Base-by-base conservation (phyloP, 192 early-diverging fungal genomes). In the Umbelopsis ramanniana region DNA sequence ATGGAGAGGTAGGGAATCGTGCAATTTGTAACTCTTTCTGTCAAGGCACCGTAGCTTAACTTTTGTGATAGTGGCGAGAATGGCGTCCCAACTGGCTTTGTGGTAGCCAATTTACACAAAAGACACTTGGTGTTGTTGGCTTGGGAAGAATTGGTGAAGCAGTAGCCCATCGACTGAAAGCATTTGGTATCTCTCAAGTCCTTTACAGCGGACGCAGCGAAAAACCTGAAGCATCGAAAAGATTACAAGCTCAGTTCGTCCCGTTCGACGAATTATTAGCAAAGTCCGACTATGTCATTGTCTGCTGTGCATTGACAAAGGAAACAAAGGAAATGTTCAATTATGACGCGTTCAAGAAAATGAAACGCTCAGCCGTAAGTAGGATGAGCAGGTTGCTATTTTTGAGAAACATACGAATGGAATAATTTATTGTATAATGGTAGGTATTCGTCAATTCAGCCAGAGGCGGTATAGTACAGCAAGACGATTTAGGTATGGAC, bases 71-170 rank as follows among this genome's bases (percentile, higher is more conserved):
- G 48, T 93, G 92, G 92, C 71, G 76, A 40, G 73, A 75, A 19
- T 93, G 91, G 91, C 74, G 81, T 43, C 86, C 88, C 8, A 80
- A 78, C 4, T 92, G 89, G 87, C 74, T 92, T 8, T 79, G 89
- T 43, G 95, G 95, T 15, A 81, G 80, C 4, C 93, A 93, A 82
- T 83, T 96, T 46, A 88, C 84, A 1, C 83, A 82, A 26, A 95
- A 96, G 73, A 91, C 91, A 0, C 79, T 97, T 22, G 95, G 94
- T 0, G 87, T 97, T 52, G 88, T 97, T 35, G 95, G 95, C 0
- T 68, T 95, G 9, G 95, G 95, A 0, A 85, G 93, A 29, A 96
- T 96, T 55, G 95, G 95, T 6, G 71, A 73, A 15, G 94, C 91
- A 0, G 90, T 93, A 11, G 89, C 88, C 11, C 69, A 79, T n/a